These are phyloP conservation scores for Westerdykella sp. DNA, from an alignment of 2,329 filamentous ascomycete genomes.

Conservation along the genomic window DNA sequence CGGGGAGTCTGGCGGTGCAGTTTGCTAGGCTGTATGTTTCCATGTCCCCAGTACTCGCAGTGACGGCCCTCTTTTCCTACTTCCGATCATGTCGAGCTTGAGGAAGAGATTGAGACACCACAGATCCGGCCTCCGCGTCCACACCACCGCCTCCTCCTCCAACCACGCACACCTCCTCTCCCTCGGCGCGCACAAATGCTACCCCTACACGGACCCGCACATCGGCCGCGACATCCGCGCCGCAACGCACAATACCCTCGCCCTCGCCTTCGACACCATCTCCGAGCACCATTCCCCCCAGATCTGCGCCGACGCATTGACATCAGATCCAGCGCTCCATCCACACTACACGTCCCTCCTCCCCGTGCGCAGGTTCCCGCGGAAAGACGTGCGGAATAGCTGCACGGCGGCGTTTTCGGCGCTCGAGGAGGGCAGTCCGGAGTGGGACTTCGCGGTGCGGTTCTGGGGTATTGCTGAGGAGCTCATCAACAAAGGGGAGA, in stretches of 20 bases:
- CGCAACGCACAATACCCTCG: conserved; percentile 41
- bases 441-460: conserved; percentile 13
- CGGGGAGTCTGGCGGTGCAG: conserved; percentile 47
- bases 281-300: conserved; percentile 33
- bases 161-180: conserved; percentile 46
- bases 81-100: too few relatives aligned
- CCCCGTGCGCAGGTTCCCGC: conserved; percentile 27
- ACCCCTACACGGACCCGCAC: conserved; percentile 47
- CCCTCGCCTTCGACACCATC: conserved; percentile 47
- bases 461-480: conserved; percentile 12
- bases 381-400: conserved; percentile 41
- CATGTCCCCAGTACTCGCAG: too few relatives aligned
- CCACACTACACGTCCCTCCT: conserved; percentile 40
- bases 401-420: conserved; percentile 41
- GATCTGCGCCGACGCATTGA: conserved; percentile 40
- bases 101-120: background rate
- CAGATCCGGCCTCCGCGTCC: conserved; percentile 38
- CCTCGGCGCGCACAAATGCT: conserved; percentile 45
- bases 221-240: conserved; percentile 44
- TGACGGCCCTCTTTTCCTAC: too few relatives aligned
- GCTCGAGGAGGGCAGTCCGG: conserved; percentile 31
- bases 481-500: conserved; percentile 19
- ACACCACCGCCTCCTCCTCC: conserved; percentile 43
- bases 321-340: conserved; percentile 7
- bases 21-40: conserved; percentile 39